Base-by-base conservation (phyloP, 495 filamentous ascomycete genomes). In the Apiosordaria backusii region DNA sequence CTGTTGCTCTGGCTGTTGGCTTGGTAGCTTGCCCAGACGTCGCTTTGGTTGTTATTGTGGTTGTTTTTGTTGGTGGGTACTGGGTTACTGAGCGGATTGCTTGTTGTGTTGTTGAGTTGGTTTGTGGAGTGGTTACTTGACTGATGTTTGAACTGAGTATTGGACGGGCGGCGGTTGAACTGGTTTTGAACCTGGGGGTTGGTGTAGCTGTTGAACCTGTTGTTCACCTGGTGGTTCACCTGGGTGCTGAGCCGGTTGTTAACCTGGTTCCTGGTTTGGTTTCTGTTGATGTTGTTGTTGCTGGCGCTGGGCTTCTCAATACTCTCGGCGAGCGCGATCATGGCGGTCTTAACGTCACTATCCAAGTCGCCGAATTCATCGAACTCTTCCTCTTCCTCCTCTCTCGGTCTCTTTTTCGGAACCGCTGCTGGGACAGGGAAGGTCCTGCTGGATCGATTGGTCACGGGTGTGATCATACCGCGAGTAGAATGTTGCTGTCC, bases 271-370 rank as follows among this genome's bases (percentile, higher is more conserved):
- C 29, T 59, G 15, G 16, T 21, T 26, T 19, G 10, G 13, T 15
- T 65, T 29, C 52, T 65, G 63, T 53, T 53, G 29, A 22, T 50
- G 25, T 23, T 65, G 55, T 22, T 25, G 54, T 22, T 52, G 52
- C 22, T 29, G 23, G 6, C 26, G 24, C 29, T 45, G 59, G 7
- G 16, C 15, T 26, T 45, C 10, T 45, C 35, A 13, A 45, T 3
- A 13, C 16, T 9, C 9, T 45, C 35, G 9, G 35, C 35, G 35
- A 45, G 35, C 35, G 10, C 35, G 35, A 45, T 13, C 35, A 45
- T 45, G 35, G 35, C 35, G 35, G 10, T 15, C 35, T 45, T 45
- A 45, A 45, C 9, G 35, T 13, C 35, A 45, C 6, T 45, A 13
- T 45, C 35, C 2, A 45, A 29, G 4, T 29, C 27, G 27, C 7